Base-by-base conservation (phyloP, 257 asterid genomes). In the Scutellaria baicalensis region DNA sequence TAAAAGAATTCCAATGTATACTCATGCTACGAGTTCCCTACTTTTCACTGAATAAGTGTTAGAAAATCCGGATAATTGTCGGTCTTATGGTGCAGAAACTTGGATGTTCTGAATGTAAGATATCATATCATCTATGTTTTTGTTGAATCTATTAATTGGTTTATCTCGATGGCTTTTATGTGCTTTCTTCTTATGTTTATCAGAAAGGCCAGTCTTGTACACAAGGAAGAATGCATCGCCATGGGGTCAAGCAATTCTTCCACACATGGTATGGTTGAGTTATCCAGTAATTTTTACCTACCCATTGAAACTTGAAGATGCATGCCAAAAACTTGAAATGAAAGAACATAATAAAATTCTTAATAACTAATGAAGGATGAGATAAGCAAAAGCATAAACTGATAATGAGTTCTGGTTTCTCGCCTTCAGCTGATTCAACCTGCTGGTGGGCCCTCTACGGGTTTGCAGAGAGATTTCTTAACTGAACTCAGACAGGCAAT, bases 191-290 rank as follows among this genome's bases (percentile, higher is more conserved):
- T 80, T 82, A 39, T 70, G 59, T 63, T 57, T 33, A 61, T 69
- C 87, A 93, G 98, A 84, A 64, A 84, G 87, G 79, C 98, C 98
- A 9, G 86, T 93, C 62, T 6, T 90, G 86, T 90, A 88, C 71
- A 65, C 86, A 52, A 80, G 54, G 73, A 86, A 82, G 81, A 79
- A 75, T 71, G 70, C 88, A 62, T 74, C 92, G 33, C 82, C 96
- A 4, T 84, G 92, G 98, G 86, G 91, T 31, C 91, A 80, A 35
- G 58, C 80, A 17, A 54, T 85, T 64, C 95, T 90, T 80, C 98
- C 96, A 11, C 98, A 87, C 82, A 66, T 74, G 96, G 97, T 93
- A 80, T 68, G 76, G 6, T 60, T 59, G n/a, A 70, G 52, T 49
- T 42, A 58, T 57, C 58, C 57, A 51, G 51, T 52, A 39, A 4